Conservation (phyloP, 441 rosid species). For the Erodium texanum region DNA sequence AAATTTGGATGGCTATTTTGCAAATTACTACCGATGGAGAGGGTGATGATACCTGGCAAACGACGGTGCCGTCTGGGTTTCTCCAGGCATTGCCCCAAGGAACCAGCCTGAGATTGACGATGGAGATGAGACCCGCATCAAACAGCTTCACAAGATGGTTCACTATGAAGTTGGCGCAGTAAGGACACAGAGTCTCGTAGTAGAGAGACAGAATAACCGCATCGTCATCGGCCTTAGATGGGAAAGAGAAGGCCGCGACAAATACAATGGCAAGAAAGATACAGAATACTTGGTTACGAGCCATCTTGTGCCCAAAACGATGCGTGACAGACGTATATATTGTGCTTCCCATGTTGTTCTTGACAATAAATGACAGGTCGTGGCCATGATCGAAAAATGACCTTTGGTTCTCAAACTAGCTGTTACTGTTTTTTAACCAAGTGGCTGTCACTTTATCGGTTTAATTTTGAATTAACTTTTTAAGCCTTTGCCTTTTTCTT, state of each 20-base stretch:
- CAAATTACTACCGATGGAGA: too few species aligned
- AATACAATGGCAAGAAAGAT: constrained; percentile 9
- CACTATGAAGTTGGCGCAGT: constrained; percentile 57
- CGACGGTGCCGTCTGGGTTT: constrained; percentile 28
- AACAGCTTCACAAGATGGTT: constrained; percentile 49
- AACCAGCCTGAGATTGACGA: constrained; percentile 46
- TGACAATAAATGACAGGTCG: not conserved
- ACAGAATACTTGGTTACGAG: constrained; percentile 10
- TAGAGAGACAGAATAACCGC: constrained; percentile 33
- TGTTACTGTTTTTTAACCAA: not conserved
- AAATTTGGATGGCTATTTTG: too few species aligned
- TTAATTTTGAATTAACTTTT: not conserved
- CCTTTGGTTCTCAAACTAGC: not conserved
- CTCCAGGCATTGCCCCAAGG: constrained; percentile 67
- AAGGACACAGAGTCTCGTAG: constrained; percentile 68
- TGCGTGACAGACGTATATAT: not conserved
- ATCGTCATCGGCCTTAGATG: too few species aligned
- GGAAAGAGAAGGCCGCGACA: not conserved
- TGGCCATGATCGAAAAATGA: not conserved
- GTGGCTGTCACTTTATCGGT: not conserved
- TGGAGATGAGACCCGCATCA: constrained; percentile 37
- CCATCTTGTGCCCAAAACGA: constrained; percentile 15
- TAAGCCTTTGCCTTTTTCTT: not conserved
- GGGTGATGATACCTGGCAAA: constrained; percentile 45
- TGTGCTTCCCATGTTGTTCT: not conserved